Percentiles rank a stretch among this genome's conserved stretches.
These are phyloP conservation scores for Tetrahymena thermophila DNA, from an alignment of 73 alveolate genomes.

Conservation along the genomic window DNA sequence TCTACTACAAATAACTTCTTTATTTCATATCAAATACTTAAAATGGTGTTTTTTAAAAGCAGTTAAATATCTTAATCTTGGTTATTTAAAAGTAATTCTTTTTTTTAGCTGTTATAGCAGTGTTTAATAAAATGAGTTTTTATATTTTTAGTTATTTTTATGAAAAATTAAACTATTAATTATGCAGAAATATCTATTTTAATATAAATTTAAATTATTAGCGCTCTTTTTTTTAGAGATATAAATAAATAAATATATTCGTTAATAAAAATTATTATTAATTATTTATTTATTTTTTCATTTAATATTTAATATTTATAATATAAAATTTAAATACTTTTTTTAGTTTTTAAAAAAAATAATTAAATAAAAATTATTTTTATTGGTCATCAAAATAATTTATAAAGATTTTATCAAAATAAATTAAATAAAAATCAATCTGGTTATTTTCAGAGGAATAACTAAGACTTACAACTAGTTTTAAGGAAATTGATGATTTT, in stretches of 20 bases:
- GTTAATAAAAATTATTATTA: not conserved
- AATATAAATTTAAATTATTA: not conserved
- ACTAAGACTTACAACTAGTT: not conserved
- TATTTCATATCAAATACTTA: not conserved
- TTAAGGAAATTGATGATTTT: not conserved
- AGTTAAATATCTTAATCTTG: no score
- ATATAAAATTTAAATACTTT: not conserved
- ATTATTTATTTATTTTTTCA: not conserved
- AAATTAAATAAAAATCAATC: no score
- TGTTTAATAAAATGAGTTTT: not conserved
- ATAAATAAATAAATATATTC: not conserved
- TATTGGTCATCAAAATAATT: no score
- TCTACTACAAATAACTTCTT: not conserved
- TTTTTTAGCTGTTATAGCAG: no score
- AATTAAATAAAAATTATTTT: no score
- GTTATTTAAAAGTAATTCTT: no score
- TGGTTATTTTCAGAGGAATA: not conserved
- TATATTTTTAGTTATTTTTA: no score
- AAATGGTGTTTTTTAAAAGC: no score
- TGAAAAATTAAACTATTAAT: no score
- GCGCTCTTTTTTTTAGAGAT: not conserved
- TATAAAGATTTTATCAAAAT: no score
- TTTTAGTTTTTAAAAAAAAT: no score
- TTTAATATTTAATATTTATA: not conserved
- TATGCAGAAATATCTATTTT: not conserved